Percentiles rank a stretch among this genome's conserved stretches.
Evolutionary conservation across 495 filamentous ascomycete species (phyloP).

Genomic region (Friedmanniomyces simplex): DNA sequence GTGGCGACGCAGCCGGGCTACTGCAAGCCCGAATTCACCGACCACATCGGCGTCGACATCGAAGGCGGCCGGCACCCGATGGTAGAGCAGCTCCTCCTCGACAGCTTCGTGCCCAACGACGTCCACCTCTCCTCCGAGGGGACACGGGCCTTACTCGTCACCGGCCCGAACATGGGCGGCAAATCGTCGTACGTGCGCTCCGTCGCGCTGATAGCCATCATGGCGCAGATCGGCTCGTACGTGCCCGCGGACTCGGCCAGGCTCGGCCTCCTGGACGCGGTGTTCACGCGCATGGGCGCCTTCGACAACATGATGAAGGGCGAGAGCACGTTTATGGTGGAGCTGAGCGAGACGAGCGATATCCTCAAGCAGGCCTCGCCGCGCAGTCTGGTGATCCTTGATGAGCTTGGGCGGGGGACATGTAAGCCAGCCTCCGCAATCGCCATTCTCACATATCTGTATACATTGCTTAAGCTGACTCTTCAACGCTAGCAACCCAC

Average conservation of each 20-base stretch:
- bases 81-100: constrained; percentile 82
- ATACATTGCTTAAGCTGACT: neutral
- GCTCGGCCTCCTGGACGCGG: constrained; percentile 78
- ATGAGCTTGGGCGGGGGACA: constrained; percentile 88
- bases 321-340: constrained; percentile 96
- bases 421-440: constrained; percentile 40
- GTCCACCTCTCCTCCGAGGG: constrained; percentile 53
- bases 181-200: constrained; percentile 93
- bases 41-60: constrained; percentile 60
- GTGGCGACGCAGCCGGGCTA: constrained; percentile 84
- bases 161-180: constrained; percentile 97
- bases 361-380: constrained; percentile 82
- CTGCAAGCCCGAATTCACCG: constrained; percentile 69
- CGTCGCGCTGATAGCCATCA: constrained; percentile 81
- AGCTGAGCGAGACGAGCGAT: constrained; percentile 80
- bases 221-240: constrained; percentile 91
- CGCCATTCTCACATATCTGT: no score
- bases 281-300: constrained; percentile 95
- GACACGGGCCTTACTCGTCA: constrained; percentile 74
- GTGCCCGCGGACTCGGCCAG: constrained; percentile 67
- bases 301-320: constrained; percentile 93
- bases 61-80: constrained; percentile 82
- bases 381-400: constrained; percentile 76
- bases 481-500: constrained; percentile 35
- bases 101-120: constrained; percentile 86